A percentile compares a stretch with the other conserved stretches of the same genome.
Conservation (phyloP, 352 stramenopile genomes). For the Sclerospora graminicola region DNA sequence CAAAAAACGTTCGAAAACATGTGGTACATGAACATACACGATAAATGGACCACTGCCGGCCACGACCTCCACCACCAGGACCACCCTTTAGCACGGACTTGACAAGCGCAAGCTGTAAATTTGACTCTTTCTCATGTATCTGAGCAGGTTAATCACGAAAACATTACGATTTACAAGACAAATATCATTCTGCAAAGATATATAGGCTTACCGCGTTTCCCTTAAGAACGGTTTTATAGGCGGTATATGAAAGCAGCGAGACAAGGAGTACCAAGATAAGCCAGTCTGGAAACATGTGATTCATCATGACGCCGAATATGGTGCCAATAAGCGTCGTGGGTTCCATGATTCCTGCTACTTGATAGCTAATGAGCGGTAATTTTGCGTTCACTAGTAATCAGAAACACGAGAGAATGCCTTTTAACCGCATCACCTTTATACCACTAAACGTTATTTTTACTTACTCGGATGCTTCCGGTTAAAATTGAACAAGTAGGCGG, state of each 20-base stretch:
- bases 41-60: slow-evolving; percentile 61
- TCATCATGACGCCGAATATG: slow-evolving; percentile 79
- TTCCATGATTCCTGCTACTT: slow-evolving; percentile 98
- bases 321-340: slow-evolving; percentile 79
- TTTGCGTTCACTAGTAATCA: slow-evolving; percentile 48
- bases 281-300: slow-evolving; percentile 77
- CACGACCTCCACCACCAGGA: slow-evolving; percentile 28
- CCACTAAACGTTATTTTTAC: slow-evolving; percentile 1
- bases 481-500: slow-evolving; percentile 92
- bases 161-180: background rate
- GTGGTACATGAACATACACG: slow-evolving; percentile 19
- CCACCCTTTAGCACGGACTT: slow-evolving; percentile 44
- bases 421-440: slow-evolving; percentile 2
- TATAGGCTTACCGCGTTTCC: slow-evolving; percentile 39
- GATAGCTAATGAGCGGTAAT: slow-evolving; percentile 94
- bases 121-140: slow-evolving; percentile 52
- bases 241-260: slow-evolving; percentile 63
- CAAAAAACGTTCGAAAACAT: too few relatives aligned
- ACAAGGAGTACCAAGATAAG: slow-evolving; percentile 71
- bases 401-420: background rate
- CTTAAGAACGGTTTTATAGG: slow-evolving; percentile 64
- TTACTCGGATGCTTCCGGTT: slow-evolving; percentile 87
- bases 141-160: slow-evolving; percentile 1
- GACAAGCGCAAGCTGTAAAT: slow-evolving; percentile 27
- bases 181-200: background rate